phyloP scores from a whole-genome alignment of 306 rosid genomes.

The Delonix regia region DNA sequence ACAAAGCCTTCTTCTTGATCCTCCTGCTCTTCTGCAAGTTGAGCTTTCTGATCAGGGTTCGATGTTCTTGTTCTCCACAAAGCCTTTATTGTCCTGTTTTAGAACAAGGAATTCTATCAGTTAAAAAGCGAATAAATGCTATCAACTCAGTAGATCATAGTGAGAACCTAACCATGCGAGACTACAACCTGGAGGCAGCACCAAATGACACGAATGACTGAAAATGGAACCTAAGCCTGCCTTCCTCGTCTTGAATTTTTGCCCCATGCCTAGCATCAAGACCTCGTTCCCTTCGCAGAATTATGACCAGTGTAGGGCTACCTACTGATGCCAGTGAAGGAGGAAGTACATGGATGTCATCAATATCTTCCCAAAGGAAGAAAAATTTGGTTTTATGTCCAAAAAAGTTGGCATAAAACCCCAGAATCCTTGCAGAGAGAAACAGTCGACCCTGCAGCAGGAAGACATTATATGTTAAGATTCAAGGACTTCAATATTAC shows the following conservation, averaged over 20 bases:
- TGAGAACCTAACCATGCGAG: neutral
- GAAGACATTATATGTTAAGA: conserved; percentile 27
- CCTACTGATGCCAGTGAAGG: conserved; percentile 80
- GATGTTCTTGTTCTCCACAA: conserved; percentile 80
- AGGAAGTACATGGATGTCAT: conserved; percentile 68
- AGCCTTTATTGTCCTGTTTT: conserved; percentile 69
- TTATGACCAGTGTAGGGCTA: conserved; percentile 72
- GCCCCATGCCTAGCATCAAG: conserved; percentile 85
- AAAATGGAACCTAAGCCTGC: conserved; percentile 82
- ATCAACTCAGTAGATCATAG: neutral
- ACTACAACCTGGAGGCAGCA: conserved; percentile 70
- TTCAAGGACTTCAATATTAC: neutral
- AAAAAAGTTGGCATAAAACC: conserved; percentile 76
- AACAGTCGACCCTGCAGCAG: conserved; percentile 77
- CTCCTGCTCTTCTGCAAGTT: conserved; percentile 55
- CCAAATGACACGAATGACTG: conserved; percentile 81
- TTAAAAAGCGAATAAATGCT: conserved; percentile 3
- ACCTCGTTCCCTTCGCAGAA: conserved; percentile 71
- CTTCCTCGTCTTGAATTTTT: conserved; percentile 82
- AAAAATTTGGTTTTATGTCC: conserved; percentile 91
- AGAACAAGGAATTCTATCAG: conserved; percentile 26
- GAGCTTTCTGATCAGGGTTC: conserved; percentile 57
- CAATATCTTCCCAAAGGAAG: conserved; percentile 96
- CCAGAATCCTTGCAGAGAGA: conserved; percentile 83
- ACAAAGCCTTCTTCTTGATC: conserved; percentile 58